Conservation (phyloP, 2,329 filamentous ascomycete species). For the Lecanoromycetidae sp. region DNA sequence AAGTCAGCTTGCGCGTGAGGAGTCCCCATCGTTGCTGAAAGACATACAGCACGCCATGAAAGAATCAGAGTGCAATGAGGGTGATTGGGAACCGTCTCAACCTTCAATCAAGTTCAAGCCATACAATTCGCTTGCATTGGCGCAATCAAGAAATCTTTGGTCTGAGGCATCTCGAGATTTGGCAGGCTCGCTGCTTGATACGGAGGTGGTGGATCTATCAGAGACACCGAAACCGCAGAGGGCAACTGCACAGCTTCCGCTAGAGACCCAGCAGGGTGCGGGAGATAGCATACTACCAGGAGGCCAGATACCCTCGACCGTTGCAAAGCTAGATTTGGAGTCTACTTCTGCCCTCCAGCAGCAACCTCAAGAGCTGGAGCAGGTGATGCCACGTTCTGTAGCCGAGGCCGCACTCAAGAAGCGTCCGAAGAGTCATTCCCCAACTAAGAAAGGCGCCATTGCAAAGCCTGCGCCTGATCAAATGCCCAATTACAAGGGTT, state of each 20-base stretch:
- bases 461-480: constrained; percentile 9
- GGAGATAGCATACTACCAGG: not conserved
- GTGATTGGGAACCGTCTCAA: not conserved
- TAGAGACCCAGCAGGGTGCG: not conserved
- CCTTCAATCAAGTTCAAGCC: not conserved
- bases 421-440: constrained; percentile 12
- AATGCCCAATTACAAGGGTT: constrained; percentile 48
- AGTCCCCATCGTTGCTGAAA: constrained; percentile 54
- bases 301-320: not conserved
- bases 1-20: constrained; percentile 64
- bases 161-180: constrained; percentile 54
- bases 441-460: constrained; percentile 11
- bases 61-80: constrained; percentile 38
- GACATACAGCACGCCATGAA: constrained; percentile 52
- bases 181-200: constrained; percentile 51
- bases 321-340: not conserved
- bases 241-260: not conserved
- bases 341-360: not conserved
- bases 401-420: constrained; percentile 11
- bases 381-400: constrained; percentile 11
- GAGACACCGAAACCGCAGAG: constrained; percentile 29
- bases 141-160: constrained; percentile 48
- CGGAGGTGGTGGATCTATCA: constrained; percentile 50
- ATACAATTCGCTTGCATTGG: constrained; percentile 18
- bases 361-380: not conserved